Conservation (phyloP, 768 basidiomycete genomes). For the Tephrocybe sp. region DNA sequence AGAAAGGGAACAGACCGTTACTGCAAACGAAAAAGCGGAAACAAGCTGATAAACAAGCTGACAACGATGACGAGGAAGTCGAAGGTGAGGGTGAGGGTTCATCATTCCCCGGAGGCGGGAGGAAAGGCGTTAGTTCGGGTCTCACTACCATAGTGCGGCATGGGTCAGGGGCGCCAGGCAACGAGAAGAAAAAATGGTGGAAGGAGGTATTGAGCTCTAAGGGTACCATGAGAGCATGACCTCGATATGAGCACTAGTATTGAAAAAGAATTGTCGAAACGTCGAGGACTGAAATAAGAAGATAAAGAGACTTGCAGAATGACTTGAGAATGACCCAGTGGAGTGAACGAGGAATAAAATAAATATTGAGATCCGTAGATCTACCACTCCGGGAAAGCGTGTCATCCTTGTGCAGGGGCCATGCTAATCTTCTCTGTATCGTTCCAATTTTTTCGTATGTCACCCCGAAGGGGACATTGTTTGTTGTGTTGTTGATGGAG, state of each 20-base stretch:
- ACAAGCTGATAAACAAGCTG: constrained; percentile 14
- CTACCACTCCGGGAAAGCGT: too few relatives aligned
- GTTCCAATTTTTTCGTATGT: too few relatives aligned
- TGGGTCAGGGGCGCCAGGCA: constrained; percentile 11
- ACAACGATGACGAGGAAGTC: constrained; percentile 16
- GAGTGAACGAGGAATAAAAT: too few relatives aligned
- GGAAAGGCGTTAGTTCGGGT: constrained; percentile 66
- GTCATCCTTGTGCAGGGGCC: constrained; percentile 99
- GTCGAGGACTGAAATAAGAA: too few relatives aligned
- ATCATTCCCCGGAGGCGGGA: constrained; percentile 49
- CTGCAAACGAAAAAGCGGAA: constrained; percentile 22
- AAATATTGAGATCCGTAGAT: too few relatives aligned
- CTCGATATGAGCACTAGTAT: constrained; percentile 29
- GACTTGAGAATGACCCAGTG: too few relatives aligned
- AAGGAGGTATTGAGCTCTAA: constrained; percentile 35
- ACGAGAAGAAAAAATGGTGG: constrained; percentile 43
- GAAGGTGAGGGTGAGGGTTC: constrained; percentile 6
- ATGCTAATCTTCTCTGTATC: constrained; percentile 99
- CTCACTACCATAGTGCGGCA: constrained; percentile 50
- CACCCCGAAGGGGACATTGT: constrained; percentile 81
- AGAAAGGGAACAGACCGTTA: constrained; percentile 46
- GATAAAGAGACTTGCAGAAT: too few relatives aligned
- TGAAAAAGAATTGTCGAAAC: too few relatives aligned
- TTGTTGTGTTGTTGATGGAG: neutral
- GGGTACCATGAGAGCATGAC: constrained; percentile 17